Evolutionary conservation across 306 rosid genomes (phyloP).

Genomic region (Quercus variabilis): DNA sequence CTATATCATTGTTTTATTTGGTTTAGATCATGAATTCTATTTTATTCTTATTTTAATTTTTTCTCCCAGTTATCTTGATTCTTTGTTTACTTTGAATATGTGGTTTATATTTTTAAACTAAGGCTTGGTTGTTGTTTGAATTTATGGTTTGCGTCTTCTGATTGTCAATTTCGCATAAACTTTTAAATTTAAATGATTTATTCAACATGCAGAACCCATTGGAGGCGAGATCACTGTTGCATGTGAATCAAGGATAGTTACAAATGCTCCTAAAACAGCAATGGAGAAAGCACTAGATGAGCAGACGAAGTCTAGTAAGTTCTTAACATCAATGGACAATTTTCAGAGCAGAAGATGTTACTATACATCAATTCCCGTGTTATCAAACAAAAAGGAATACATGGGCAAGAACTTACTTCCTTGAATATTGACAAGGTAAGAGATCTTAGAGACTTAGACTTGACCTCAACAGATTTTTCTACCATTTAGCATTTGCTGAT

Average conservation of each 20-base stretch:
- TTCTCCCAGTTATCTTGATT: too few species aligned
- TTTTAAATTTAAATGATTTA: conserved; percentile 20
- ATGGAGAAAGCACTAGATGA: conserved; percentile 64
- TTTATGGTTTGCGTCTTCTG: background rate
- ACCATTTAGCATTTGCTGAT: conserved; percentile 13
- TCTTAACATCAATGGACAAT: conserved; percentile 43
- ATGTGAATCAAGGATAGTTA: conserved; percentile 45
- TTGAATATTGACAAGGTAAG: conserved; percentile 87
- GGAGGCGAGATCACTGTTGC: conserved; percentile 86
- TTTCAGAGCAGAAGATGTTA: conserved; percentile 67
- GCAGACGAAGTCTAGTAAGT: conserved; percentile 15
- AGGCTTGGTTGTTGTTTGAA: background rate
- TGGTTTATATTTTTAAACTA: background rate
- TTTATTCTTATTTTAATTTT: background rate
- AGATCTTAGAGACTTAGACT: background rate
- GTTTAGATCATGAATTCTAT: background rate
- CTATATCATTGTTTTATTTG: background rate
- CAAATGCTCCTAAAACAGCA: conserved; percentile 40
- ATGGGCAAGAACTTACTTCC: conserved; percentile 77
- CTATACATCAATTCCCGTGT: conserved; percentile 72
- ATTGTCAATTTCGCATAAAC: background rate
- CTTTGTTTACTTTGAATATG: too few species aligned
- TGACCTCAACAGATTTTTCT: background rate
- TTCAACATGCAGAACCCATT: conserved; percentile 63
- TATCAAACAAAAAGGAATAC: conserved; percentile 64